Evolutionary conservation across 371 early-diverging fungal species (phyloP).

Genomic region (Rhizopus delemar): DNA sequence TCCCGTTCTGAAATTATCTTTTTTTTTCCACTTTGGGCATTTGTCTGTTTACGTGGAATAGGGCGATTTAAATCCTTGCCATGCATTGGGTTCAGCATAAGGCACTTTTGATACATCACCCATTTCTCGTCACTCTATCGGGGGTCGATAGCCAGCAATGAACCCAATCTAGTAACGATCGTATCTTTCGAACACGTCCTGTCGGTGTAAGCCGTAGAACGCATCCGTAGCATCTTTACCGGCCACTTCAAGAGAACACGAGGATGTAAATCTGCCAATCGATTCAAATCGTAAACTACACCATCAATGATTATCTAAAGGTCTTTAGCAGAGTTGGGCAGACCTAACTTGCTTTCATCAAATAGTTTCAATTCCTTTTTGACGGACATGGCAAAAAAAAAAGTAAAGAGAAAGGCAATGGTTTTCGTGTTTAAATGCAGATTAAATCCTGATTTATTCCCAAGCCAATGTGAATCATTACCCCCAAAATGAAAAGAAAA

Average conservation of each 20-base stretch:
- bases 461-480: no score
- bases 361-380: constrained; percentile 22
- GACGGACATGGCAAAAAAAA: not conserved
- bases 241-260: constrained; percentile 78
- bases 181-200: constrained; percentile 21
- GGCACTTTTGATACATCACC: constrained; percentile 56
- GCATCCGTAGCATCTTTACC: constrained; percentile 22
- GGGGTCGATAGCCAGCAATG: constrained; percentile 40
- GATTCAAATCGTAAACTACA: constrained; percentile 87
- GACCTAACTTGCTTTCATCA: constrained; percentile 70
- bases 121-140: constrained; percentile 27
- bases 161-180: constrained; percentile 46
- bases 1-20: not conserved
- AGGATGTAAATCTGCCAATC: constrained; percentile 87
- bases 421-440: no score
- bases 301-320: constrained; percentile 84
- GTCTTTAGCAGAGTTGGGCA: constrained; percentile 73
- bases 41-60: constrained; percentile 41
- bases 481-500: no score
- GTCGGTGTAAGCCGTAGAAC: constrained; percentile 18
- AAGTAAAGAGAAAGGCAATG: not conserved
- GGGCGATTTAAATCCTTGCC: constrained; percentile 56
- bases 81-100: constrained; percentile 54
- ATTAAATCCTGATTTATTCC: no score
- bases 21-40: constrained; percentile 1